phyloP scores from a whole-genome alignment of 805 yeast species.

The Myxozyma nipponensis region DNA sequence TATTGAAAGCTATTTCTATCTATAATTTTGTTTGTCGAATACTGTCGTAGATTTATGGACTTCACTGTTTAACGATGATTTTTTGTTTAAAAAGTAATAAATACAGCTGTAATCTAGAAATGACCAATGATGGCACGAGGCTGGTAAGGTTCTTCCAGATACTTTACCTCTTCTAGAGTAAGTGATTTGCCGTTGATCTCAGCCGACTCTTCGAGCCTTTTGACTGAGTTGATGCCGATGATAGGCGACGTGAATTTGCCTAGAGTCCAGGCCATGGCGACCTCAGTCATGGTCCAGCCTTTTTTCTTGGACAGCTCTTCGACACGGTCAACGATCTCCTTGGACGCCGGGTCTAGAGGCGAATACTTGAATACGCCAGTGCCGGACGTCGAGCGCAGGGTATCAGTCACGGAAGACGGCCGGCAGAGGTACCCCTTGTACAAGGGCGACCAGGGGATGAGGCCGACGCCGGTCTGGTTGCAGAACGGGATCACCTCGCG shows the following conservation, averaged over 20 bases:
- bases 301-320: conserved; percentile 51
- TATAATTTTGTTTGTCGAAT: no score
- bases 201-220: conserved; percentile 52
- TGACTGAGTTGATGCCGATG: conserved; percentile 48
- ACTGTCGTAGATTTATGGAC: no score
- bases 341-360: conserved; percentile 22
- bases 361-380: conserved; percentile 5
- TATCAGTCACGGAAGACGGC: conserved; percentile 36
- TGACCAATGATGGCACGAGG: conserved; percentile 27
- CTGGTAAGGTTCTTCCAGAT: conserved; percentile 35
- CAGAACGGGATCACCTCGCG: conserved; percentile 58
- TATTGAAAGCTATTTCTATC: no score
- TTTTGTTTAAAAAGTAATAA: no score
- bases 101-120: not conserved
- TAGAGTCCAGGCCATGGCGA: conserved; percentile 53
- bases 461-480: conserved; percentile 49
- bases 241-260: conserved; percentile 54
- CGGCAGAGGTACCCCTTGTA: conserved; percentile 55
- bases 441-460: conserved; percentile 60
- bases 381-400: conserved; percentile 11
- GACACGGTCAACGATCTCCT: conserved; percentile 42
- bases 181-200: conserved; percentile 43
- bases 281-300: conserved; percentile 49
- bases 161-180: conserved; percentile 37
- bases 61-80: not conserved